Evolutionary conservation across 306 rosid species (phyloP), one percentile per base, ranked within the genome.

Genomic region (Cucumis hystrix): DNA sequence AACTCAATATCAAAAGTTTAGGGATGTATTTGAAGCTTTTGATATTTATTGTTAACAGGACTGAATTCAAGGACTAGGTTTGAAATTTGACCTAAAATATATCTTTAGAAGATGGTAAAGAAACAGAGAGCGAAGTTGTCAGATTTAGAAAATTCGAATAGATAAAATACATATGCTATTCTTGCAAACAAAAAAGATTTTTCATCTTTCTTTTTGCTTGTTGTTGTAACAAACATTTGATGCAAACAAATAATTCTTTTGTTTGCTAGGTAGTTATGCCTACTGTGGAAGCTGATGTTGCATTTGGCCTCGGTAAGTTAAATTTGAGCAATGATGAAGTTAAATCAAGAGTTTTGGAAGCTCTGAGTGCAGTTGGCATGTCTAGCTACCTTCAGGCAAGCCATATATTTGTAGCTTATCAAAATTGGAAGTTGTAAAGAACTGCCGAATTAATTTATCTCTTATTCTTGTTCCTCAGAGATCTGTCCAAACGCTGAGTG

Each of bases 401-500:
- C 33, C 72, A 72, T 54, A 71, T 52, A 18, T 39, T 13, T 15
- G 20, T 65, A 77, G 65, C 55, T 67, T 68, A 25, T 49, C 28
- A 37, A 71, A 60, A 13, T 67, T 56, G 51, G 6, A 58, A 45
- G 15, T 10, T 23, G 7, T 45, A 6, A 68, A 37, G 14, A 69
- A 45, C 59, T 23, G 59, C 23, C 4, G 59, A 23, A 41, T 14
- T 23, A 25, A 71, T 33, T 33, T 33, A 14, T 61, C 47, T 20
- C 33, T 47, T 23, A 14, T 16, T 16, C 6, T 47, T 47, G 71
- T 51, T 77, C 79, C 33, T 79, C 83, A 92, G 97, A 85, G 97
- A 86, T 88, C 97, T 65, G 96, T 90, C 75, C 97, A 92, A 84
- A 88, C 93, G 58, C 88, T 92, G 18, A 92, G 97, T 73, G 96